Conservation (phyloP, 2,329 filamentous ascomycete species). For the Botrytis paeoniae region DNA sequence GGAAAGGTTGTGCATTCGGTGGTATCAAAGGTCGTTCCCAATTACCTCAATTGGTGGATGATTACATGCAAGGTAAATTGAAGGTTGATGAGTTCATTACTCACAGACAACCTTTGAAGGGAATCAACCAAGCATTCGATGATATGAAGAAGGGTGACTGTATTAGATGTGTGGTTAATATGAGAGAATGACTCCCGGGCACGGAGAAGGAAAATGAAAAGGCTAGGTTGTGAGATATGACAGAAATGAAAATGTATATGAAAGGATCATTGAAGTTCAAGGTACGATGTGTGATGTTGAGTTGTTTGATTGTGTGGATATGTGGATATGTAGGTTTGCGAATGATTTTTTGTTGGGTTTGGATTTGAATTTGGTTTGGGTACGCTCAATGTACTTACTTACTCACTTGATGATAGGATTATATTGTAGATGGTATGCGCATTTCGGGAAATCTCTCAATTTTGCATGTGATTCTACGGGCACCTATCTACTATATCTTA, state of each 20-base stretch:
- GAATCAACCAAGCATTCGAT: constrained; percentile 88
- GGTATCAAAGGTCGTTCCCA: constrained; percentile 97
- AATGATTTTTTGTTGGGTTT: background rate
- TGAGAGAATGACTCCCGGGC: constrained; percentile 39
- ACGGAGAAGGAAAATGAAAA: background rate
- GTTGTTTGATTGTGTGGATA: background rate
- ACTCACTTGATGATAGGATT: background rate
- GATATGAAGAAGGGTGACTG: constrained; percentile 97
- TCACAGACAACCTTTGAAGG: constrained; percentile 76
- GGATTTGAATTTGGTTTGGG: background rate
- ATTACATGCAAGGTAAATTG: constrained; percentile 85
- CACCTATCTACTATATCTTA: background rate
- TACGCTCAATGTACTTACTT: background rate
- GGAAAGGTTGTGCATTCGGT: constrained; percentile 97
- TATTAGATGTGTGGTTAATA: constrained; percentile 86
- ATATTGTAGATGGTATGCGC: background rate
- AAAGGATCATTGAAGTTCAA: background rate
- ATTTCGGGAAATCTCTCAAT: background rate
- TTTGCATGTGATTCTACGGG: background rate
- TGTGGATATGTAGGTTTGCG: background rate
- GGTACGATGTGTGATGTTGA: background rate
- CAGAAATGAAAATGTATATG: background rate
- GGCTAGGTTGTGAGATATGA: constrained; percentile 1
- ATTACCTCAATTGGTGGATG: constrained; percentile 78
- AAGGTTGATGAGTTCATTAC: constrained; percentile 99